Evolutionary conservation across 192 early-diverging fungal genomes (phyloP).

Genomic region (Podila horticola): DNA sequence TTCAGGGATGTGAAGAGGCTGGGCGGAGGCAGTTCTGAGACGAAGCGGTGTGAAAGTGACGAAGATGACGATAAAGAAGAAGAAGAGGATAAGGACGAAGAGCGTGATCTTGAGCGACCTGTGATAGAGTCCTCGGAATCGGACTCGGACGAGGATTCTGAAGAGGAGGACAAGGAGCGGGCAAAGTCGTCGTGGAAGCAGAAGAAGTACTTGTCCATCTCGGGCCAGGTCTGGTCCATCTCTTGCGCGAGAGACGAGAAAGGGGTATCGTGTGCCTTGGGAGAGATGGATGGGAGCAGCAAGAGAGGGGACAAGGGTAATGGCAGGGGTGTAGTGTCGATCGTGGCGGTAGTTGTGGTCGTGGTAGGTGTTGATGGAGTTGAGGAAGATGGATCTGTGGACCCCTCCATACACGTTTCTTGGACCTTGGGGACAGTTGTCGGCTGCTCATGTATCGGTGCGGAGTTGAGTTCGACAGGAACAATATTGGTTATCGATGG

Average conservation of each 20-base stretch:
- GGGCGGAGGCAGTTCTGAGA: not conserved
- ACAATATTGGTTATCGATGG: not conserved
- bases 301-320: not conserved
- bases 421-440: not conserved
- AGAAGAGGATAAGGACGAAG: not conserved
- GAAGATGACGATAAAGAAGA: not conserved
- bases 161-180: not conserved
- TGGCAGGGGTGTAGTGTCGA: not conserved
- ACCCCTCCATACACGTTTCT: no score
- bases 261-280: not conserved
- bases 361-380: no score
- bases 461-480: not conserved
- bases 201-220: not conserved
- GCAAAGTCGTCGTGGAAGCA: not conserved
- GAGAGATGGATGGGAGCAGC: not conserved
- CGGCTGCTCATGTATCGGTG: not conserved
- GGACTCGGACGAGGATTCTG: not conserved
- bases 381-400: no score
- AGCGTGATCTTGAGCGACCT: constrained; percentile 4
- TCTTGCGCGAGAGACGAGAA: not conserved
- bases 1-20: not conserved
- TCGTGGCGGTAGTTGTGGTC: not conserved
- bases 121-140: not conserved
- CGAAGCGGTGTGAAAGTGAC: not conserved
- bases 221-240: not conserved